A percentile compares a stretch with the other conserved stretches of the same genome.
phyloP scores from a whole-genome alignment of 73 alveolate genomes.

The Urostyla sp. region DNA sequence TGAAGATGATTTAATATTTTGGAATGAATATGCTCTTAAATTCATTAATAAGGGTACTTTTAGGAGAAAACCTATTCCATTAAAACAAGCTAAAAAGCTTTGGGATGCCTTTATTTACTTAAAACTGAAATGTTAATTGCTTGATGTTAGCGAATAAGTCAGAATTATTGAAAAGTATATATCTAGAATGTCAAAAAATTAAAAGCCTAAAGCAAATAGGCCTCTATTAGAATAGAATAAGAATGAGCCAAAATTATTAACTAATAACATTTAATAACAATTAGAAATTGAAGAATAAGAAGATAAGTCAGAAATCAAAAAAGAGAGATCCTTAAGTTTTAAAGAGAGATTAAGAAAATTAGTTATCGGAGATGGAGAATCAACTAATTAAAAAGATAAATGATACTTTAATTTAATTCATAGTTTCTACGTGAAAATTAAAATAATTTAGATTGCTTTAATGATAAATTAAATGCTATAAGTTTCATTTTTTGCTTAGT shows the following conservation, averaged over 20 bases:
- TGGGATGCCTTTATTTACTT: slow-evolving; percentile 64
- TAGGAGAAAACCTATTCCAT: slow-evolving; percentile 7
- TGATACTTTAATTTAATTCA: neutral
- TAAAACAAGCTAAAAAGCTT: slow-evolving; percentile 29
- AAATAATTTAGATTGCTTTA: neutral
- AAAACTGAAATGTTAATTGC: slow-evolving; percentile 56
- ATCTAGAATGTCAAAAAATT: slow-evolving; percentile 2
- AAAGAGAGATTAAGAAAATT: too few species aligned
- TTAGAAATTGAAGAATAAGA: neutral
- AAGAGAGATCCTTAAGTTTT: too few species aligned
- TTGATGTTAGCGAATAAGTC: slow-evolving; percentile 41
- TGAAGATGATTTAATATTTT: slow-evolving; percentile 48
- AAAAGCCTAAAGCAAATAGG: neutral
- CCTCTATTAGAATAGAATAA: neutral
- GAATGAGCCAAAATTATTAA: neutral
- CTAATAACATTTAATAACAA: too few species aligned
- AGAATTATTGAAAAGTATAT: slow-evolving; percentile 40
- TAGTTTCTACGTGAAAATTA: too few species aligned
- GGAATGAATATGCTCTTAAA: slow-evolving; percentile 54
- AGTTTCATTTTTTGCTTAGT: slow-evolving; percentile 56
- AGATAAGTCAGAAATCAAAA: neutral
- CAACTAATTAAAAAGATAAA: neutral
- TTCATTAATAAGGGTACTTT: slow-evolving; percentile 3
- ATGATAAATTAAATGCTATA: neutral
- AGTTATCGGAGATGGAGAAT: neutral